Base-by-base conservation (phyloP, 83 land plant species). In the Picea abies region DNA sequence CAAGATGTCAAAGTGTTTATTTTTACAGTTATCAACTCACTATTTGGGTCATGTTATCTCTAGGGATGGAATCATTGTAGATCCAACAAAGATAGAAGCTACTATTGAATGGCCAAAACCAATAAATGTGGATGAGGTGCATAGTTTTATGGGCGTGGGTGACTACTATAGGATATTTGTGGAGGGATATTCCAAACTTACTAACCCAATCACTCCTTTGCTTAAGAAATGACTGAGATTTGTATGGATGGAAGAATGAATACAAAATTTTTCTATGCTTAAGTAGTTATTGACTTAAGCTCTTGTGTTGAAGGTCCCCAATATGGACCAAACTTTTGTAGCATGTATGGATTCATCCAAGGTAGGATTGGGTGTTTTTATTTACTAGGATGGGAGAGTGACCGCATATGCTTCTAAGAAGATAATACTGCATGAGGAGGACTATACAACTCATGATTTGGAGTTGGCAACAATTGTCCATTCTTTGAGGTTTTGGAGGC, bases 1-100 rank as follows among this genome's bases (percentile, higher is more conserved):
- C 25, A 79, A 84, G 7, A 26, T 69, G 11, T 56, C 44, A 1
- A 84, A 80, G 29, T 80, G 85, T 71, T 75, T 63, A 4, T 84
- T 79, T 66, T 60, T 39, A 14, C 4, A 62, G 4, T 17, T 3
- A 15, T 5, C 14, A 17, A n/a, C 15, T 17, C 19, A 15, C 1
- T 62, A 62, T 62, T 16, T 62, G 64, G 19, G 64, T 14, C 64
- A 62, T 62, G 19, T 60, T 1, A 61, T 70, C 3, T 41, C 60
- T 2, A 23, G 19, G 0, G 64, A 19, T 0, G 78, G 80, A 16
- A 76, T 82, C 3, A 1, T 37, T 2, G 7, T 62, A 5, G 66
- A 82, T 61, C 79, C 69, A 17, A 56, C 4, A 39, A 76, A 82
- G 17, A 32, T 75, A 15, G 3, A 75, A 29, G 79, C 67, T 15